phyloP scores from a whole-genome alignment of 2,329 filamentous ascomycete species.

The Magnaporthiopsis incrustans region DNA sequence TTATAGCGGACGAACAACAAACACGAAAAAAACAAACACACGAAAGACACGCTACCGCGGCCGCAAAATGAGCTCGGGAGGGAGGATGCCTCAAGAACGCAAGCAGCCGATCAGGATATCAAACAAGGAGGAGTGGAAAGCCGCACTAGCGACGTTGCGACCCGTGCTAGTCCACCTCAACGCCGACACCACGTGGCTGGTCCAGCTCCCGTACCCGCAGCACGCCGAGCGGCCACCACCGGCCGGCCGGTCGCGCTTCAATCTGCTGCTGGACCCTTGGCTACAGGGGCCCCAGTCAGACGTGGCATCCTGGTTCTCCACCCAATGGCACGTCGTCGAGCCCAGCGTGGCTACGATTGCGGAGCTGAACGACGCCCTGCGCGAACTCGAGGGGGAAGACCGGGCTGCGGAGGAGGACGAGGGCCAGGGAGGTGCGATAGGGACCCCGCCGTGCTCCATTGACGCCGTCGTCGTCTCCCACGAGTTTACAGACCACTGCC shows the following conservation, averaged over 20 bases:
- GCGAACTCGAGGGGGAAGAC: constrained; percentile 34
- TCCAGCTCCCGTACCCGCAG: constrained; percentile 52
- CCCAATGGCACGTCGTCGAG: constrained; percentile 52
- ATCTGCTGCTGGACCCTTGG: constrained; percentile 61
- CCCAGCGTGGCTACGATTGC: constrained; percentile 45
- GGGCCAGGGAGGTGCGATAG: not conserved
- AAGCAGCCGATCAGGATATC: not conserved
- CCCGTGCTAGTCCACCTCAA: constrained; percentile 55
- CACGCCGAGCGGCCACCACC: constrained; percentile 25
- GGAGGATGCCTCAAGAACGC: not conserved
- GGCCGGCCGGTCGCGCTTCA: constrained; percentile 46
- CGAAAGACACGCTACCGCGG: not conserved
- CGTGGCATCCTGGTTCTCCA: constrained; percentile 55
- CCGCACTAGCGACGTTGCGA: constrained; percentile 14
- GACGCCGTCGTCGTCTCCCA: constrained; percentile 54
- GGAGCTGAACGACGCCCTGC: constrained; percentile 45
- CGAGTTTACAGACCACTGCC: constrained; percentile 63
- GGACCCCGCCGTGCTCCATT: constrained; percentile 28
- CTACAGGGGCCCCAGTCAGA: constrained; percentile 54
- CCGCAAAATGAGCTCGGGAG: not conserved
- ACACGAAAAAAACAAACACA: not conserved
- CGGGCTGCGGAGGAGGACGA: not conserved
- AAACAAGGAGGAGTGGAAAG: constrained; percentile 12
- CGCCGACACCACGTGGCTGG: constrained; percentile 58
- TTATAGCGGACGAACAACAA: too few relatives aligned